Conservation (phyloP, 2,329 filamentous ascomycete genomes). For the Aspergillus cejpii region DNA sequence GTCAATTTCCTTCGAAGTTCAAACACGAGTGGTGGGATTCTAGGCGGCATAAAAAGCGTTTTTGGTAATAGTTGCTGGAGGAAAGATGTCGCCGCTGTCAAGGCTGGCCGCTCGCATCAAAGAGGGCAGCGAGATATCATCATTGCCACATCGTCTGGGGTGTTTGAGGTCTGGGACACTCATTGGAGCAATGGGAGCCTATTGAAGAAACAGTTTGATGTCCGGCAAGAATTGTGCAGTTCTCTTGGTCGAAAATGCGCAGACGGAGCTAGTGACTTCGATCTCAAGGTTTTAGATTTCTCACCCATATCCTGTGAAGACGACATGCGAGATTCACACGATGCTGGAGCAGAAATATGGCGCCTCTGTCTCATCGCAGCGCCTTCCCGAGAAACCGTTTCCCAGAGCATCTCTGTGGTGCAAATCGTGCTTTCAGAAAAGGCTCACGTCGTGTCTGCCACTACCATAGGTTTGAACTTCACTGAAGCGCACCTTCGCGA, state of each 20-base stretch:
- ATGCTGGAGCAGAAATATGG: slow-evolving; percentile 44
- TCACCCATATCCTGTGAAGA: slow-evolving; percentile 46
- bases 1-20: slow-evolving; percentile 67
- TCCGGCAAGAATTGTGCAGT: slow-evolving; percentile 56
- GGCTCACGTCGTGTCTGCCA: slow-evolving; percentile 57
- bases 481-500: slow-evolving; percentile 41
- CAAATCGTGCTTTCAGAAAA: slow-evolving; percentile 57
- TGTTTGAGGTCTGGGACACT: slow-evolving; percentile 78
- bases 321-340: slow-evolving; percentile 44
- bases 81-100: slow-evolving; percentile 73
- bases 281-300: slow-evolving; percentile 73
- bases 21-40: slow-evolving; percentile 57
- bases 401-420: slow-evolving; percentile 65
- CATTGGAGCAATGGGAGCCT: slow-evolving; percentile 81
- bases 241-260: slow-evolving; percentile 55
- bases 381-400: slow-evolving; percentile 45
- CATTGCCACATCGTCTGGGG: slow-evolving; percentile 68
- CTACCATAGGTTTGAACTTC: slow-evolving; percentile 60
- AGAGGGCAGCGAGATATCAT: slow-evolving; percentile 81
- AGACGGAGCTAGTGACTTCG: slow-evolving; percentile 48
- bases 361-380: slow-evolving; percentile 57
- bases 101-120: slow-evolving; percentile 62
- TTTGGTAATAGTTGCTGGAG: slow-evolving; percentile 63
- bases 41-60: slow-evolving; percentile 73
- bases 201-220: slow-evolving; percentile 64